These are phyloP conservation scores for Phytophthora fragariae DNA, from an alignment of 352 stramenopile species.

Conservation along the genomic window DNA sequence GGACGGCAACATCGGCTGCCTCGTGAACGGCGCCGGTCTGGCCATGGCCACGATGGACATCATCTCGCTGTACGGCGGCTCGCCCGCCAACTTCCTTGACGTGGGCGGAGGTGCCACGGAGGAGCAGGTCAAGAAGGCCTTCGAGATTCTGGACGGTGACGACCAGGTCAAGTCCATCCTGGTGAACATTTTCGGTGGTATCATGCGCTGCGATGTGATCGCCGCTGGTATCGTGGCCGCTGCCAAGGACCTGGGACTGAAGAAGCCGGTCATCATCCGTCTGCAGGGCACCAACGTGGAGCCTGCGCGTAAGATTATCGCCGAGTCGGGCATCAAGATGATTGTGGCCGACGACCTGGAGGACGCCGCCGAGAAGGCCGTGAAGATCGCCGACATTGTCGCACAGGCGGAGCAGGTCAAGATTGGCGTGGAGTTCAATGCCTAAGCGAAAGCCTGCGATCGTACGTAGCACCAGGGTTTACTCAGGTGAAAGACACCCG, in stretches of 20 bases:
- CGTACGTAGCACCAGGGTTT: slow-evolving; percentile 31
- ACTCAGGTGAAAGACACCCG: slow-evolving; percentile 35
- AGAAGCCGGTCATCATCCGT: slow-evolving; percentile 98
- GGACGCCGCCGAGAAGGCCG: slow-evolving; percentile 95
- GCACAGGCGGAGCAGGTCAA: slow-evolving; percentile 75
- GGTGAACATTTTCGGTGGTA: slow-evolving; percentile 99
- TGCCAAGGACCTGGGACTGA: slow-evolving; percentile 95
- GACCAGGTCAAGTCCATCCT: slow-evolving; percentile 97
- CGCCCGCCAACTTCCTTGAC: slow-evolving; percentile 99
- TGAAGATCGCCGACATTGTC: slow-evolving; percentile 91
- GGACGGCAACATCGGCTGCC: slow-evolving; percentile 99
- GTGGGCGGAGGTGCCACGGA: slow-evolving; percentile 96
- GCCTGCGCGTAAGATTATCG: slow-evolving; percentile 94
- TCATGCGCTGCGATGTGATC: slow-evolving; percentile 99
- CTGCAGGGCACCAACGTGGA: slow-evolving; percentile 98
- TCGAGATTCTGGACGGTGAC: slow-evolving; percentile 91
- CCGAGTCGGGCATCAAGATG: slow-evolving; percentile 94
- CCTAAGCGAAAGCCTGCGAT: slow-evolving; percentile 43
- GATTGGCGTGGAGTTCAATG: slow-evolving; percentile 77
- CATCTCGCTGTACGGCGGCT: slow-evolving; percentile 98
- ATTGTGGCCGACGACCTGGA: slow-evolving; percentile 96
- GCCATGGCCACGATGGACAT: slow-evolving; percentile 99
- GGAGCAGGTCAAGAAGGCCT: slow-evolving; percentile 90
- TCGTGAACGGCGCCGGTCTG: slow-evolving; percentile 99
- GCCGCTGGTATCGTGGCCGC: slow-evolving; percentile 96